These are phyloP conservation scores for Micractinium conductrix DNA, from an alignment of 139 green algal species.

Conservation along the genomic window DNA sequence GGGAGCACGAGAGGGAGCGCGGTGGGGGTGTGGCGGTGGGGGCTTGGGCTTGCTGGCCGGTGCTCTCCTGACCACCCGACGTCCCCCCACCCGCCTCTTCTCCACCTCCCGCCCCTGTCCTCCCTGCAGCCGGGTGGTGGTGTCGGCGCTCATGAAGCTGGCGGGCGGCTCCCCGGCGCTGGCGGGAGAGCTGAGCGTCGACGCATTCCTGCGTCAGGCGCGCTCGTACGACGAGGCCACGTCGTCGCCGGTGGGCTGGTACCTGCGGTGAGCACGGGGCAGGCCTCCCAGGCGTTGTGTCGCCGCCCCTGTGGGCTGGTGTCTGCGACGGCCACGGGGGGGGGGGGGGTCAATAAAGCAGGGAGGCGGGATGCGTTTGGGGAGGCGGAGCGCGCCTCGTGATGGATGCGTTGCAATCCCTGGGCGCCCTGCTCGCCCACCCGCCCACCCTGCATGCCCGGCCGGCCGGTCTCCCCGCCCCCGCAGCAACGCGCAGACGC, in stretches of 20 bases:
- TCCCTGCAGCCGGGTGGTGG: constrained; percentile 58
- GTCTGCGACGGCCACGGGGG: too few species aligned
- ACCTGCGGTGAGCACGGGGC: constrained; percentile 69
- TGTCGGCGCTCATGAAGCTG: constrained; percentile 95
- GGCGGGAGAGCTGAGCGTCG: constrained; percentile 89
- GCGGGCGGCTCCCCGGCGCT: constrained; percentile 85
- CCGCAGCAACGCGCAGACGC: constrained; percentile 85
- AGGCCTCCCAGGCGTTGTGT: background rate
- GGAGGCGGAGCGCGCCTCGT: too few species aligned
- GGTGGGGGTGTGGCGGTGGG: too few species aligned
- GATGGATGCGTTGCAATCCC: background rate
- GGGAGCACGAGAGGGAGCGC: too few species aligned
- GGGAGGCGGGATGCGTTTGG: too few species aligned
- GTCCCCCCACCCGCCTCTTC: background rate
- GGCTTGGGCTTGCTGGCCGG: too few species aligned
- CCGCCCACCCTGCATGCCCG: background rate
- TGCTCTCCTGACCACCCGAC: too few species aligned
- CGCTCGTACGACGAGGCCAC: constrained; percentile 88
- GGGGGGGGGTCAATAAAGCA: too few species aligned
- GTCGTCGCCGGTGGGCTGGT: constrained; percentile 78
- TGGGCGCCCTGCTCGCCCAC: background rate
- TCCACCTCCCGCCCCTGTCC: background rate
- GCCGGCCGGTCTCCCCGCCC: background rate
- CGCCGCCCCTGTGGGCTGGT: too few species aligned
- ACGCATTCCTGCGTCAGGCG: constrained; percentile 93